A percentile compares a stretch with the other conserved stretches of the same genome.
Conservation (phyloP, 2,329 filamentous ascomycete genomes). For the Cephalotrichum gorgonifer region DNA sequence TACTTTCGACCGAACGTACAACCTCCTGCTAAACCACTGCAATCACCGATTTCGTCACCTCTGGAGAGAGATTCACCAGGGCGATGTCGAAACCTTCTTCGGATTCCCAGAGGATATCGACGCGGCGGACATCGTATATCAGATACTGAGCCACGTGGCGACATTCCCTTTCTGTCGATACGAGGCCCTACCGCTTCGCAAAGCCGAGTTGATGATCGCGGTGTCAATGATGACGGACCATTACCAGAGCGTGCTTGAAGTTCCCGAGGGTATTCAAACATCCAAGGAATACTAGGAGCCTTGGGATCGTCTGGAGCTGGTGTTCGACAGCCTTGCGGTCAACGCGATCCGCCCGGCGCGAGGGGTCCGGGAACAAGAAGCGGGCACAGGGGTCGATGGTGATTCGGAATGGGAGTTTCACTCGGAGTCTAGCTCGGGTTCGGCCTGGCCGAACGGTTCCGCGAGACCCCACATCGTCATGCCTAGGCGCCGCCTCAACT, state of each 20-base stretch:
- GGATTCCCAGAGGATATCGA: constrained; percentile 61
- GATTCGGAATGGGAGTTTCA: background rate
- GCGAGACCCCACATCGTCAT: background rate
- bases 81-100: constrained; percentile 61
- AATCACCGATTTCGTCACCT: constrained; percentile 61
- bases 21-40: constrained; percentile 62
- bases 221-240: constrained; percentile 63
- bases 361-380: constrained; percentile 11
- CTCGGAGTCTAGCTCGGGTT: background rate
- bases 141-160: constrained; percentile 60
- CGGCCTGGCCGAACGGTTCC: constrained; percentile 1
- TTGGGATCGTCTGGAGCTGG: constrained; percentile 48
- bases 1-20: constrained; percentile 61
- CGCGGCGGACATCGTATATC: constrained; percentile 59
- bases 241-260: constrained; percentile 50
- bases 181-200: constrained; percentile 58
- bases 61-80: constrained; percentile 57
- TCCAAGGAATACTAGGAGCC: constrained; percentile 28
- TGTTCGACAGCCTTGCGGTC: constrained; percentile 64
- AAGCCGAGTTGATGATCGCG: constrained; percentile 62
- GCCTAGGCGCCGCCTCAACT: constrained; percentile 32
- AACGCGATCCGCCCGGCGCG: constrained; percentile 36
- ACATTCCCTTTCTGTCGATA: constrained; percentile 65
- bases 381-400: background rate
- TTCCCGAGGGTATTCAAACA: background rate